phyloP scores from a whole-genome alignment of 2,329 filamentous ascomycete genomes.

The Trichoderma arundinaceum region DNA sequence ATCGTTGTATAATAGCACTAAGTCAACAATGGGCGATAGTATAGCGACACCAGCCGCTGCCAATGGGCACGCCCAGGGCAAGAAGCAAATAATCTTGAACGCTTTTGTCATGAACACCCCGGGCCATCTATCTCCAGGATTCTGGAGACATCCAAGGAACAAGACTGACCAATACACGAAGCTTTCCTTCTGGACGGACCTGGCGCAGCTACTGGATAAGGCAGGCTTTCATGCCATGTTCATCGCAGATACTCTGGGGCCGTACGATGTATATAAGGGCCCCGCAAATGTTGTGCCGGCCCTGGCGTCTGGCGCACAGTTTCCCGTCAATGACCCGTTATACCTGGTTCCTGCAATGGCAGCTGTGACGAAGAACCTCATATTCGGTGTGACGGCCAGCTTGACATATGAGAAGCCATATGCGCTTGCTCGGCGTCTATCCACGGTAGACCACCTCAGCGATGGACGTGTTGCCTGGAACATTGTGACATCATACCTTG shows the following conservation, averaged over 20 bases:
- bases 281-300: slow-evolving; percentile 62
- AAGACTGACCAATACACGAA: slow-evolving; percentile 65
- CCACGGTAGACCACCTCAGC: slow-evolving; percentile 66
- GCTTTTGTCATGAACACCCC: slow-evolving; percentile 30
- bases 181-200: slow-evolving; percentile 65
- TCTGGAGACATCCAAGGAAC: slow-evolving; percentile 24
- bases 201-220: slow-evolving; percentile 65
- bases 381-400: slow-evolving; percentile 67
- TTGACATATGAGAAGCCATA: slow-evolving; percentile 69
- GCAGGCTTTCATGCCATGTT: slow-evolving; percentile 69
- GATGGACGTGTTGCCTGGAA: slow-evolving; percentile 69
- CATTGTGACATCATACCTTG: slow-evolving; percentile 58
- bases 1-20: not conserved
- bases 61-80: not conserved
- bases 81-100: slow-evolving; percentile 31
- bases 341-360: slow-evolving; percentile 70
- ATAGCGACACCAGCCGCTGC: not conserved
- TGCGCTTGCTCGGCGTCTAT: slow-evolving; percentile 65
- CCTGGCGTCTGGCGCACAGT: slow-evolving; percentile 64
- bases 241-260: slow-evolving; percentile 69
- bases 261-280: slow-evolving; percentile 66
- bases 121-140: slow-evolving; percentile 25
- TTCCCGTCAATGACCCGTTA: slow-evolving; percentile 66
- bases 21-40: slow-evolving; percentile 7
- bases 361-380: slow-evolving; percentile 67